Conservation (phyloP, 805 yeast species). For the Allodekkera sacchari region DNA sequence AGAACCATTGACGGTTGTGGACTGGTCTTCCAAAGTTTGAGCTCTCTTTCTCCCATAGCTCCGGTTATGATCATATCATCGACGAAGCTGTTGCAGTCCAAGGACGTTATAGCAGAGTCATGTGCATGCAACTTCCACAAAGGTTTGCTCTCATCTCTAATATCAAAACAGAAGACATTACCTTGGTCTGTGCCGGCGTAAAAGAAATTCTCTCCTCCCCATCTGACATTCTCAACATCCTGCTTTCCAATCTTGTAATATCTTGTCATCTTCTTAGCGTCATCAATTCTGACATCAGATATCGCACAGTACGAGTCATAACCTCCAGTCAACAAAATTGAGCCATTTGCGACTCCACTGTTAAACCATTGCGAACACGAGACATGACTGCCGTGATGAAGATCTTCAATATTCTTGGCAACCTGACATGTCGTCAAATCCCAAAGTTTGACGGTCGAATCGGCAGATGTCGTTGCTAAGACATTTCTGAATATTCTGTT, state of each 20-base stretch:
- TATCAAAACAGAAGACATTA: slow-evolving; percentile 80
- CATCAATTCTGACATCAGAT: slow-evolving; percentile 76
- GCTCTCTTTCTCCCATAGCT: slow-evolving; percentile 81
- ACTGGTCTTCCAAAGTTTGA: slow-evolving; percentile 80
- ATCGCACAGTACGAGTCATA: slow-evolving; percentile 79
- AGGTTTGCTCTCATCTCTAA: slow-evolving; percentile 58
- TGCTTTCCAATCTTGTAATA: slow-evolving; percentile 60
- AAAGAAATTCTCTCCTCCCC: slow-evolving; percentile 59
- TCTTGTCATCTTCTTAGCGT: slow-evolving; percentile 50
- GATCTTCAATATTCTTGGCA: slow-evolving; percentile 58
- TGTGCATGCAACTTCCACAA: slow-evolving; percentile 97
- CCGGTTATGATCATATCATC: slow-evolving; percentile 76
- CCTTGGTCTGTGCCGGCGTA: slow-evolving; percentile 92
- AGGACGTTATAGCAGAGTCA: slow-evolving; percentile 83
- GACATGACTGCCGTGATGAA: slow-evolving; percentile 76
- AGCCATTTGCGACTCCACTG: slow-evolving; percentile 39
- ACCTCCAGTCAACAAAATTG: slow-evolving; percentile 81
- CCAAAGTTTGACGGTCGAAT: slow-evolving; percentile 91
- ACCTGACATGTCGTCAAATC: slow-evolving; percentile 71
- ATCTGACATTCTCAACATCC: slow-evolving; percentile 76
- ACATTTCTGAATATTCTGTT: slow-evolving; percentile 76
- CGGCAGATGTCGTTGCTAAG: slow-evolving; percentile 92
- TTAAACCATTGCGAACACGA: slow-evolving; percentile 84
- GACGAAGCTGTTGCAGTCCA: slow-evolving; percentile 58
- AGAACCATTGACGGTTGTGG: slow-evolving; percentile 73